Conservation (phyloP, 2,329 filamentous ascomycete species). For the Apiospora kogelbergensis region DNA sequence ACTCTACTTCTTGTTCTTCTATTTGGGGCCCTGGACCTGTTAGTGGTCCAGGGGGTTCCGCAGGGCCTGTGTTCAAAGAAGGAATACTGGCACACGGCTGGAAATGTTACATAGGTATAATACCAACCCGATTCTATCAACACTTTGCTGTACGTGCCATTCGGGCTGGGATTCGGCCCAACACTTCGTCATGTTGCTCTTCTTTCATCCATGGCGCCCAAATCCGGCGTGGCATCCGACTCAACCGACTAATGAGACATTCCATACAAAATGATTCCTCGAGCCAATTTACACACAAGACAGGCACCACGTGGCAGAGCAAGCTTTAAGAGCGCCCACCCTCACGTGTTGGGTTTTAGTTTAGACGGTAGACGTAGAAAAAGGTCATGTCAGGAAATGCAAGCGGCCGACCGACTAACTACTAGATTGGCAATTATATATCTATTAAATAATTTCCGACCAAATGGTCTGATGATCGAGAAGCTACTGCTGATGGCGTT, state of each 20-base stretch:
- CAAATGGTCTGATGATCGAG: neutral
- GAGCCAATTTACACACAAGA: neutral
- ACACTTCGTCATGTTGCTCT: neutral
- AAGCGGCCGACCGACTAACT: neutral
- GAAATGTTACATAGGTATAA: constrained; percentile 2
- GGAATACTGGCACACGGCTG: neutral
- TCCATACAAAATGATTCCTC: neutral
- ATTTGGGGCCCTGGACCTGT: neutral
- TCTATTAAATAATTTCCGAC: neutral
- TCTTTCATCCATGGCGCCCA: neutral
- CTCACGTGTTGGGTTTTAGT: neutral
- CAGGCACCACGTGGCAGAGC: neutral
- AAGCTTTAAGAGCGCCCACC: neutral
- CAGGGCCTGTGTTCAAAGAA: neutral
- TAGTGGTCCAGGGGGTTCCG: neutral
- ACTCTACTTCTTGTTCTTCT: constrained; percentile 1
- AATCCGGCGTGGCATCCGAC: neutral
- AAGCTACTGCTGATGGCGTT: neutral
- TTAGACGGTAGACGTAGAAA: neutral
- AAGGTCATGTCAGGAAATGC: neutral
- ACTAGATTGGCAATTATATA: neutral
- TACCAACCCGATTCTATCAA: neutral
- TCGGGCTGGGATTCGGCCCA: neutral
- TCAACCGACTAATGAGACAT: constrained; percentile 6
- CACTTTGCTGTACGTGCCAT: neutral